Conservation (phyloP, 768 basidiomycete genomes). For the Leucosporidium creatinivorum region DNA sequence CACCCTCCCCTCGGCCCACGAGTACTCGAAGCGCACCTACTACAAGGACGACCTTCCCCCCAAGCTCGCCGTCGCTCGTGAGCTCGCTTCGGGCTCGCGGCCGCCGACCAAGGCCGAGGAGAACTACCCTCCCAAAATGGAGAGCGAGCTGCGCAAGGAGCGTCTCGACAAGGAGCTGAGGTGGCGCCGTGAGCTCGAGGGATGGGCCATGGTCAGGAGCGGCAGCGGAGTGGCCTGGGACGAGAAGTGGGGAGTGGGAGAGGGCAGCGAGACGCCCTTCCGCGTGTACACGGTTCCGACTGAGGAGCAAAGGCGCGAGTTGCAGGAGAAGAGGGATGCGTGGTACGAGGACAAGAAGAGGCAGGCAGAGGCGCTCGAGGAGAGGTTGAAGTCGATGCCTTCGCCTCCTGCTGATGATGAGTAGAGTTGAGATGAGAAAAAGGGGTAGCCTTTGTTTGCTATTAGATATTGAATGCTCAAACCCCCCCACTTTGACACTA, state of each 20-base stretch:
- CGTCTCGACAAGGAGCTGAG: conserved; percentile 77
- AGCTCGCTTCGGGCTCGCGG: conserved; percentile 62
- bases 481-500: no score
- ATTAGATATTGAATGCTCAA: no score
- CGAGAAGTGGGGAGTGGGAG: conserved; percentile 47
- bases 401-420: no score
- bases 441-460: no score
- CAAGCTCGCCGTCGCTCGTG: conserved; percentile 64
- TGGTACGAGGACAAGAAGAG: no score
- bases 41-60: conserved; percentile 67
- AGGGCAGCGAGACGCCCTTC: background rate
- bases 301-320: background rate
- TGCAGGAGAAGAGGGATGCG: background rate
- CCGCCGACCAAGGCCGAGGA: conserved; percentile 75
- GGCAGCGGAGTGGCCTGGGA: conserved; percentile 67
- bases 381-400: no score
- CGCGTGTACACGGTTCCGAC: background rate
- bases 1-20: conserved; percentile 33
- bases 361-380: no score
- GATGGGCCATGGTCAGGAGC: conserved; percentile 69
- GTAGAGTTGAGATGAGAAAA: no score
- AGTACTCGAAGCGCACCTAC: conserved; percentile 56
- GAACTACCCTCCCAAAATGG: conserved; percentile 69
- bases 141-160: conserved; percentile 81
- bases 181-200: conserved; percentile 72